These are phyloP conservation scores for Diaporthe batatas DNA, from an alignment of 2,329 filamentous ascomycete genomes.

Conservation along the genomic window DNA sequence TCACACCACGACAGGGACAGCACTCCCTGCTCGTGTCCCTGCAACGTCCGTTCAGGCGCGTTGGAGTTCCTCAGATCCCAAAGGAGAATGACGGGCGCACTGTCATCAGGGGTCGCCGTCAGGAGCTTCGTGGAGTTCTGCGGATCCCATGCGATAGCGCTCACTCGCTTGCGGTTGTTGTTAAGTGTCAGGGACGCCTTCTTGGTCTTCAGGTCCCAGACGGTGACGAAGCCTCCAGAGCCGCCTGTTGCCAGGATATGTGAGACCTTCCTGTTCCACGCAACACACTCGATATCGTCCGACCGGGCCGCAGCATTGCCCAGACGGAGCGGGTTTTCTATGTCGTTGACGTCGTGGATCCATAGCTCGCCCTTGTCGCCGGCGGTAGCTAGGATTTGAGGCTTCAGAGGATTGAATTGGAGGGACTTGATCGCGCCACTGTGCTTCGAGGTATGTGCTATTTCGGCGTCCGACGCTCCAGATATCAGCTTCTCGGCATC, in stretches of 20 bases:
- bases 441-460: constrained; percentile 91
- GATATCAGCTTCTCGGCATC: constrained; percentile 79
- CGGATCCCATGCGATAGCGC: constrained; percentile 96
- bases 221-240: constrained; percentile 93
- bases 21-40: constrained; percentile 94
- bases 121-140: constrained; percentile 94
- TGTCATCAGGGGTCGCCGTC: constrained; percentile 91
- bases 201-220: constrained; percentile 98
- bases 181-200: constrained; percentile 97
- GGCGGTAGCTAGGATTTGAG: constrained; percentile 91
- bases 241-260: constrained; percentile 97
- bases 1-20: constrained; percentile 95
- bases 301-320: constrained; percentile 89
- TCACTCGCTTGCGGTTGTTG: constrained; percentile 94
- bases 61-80: constrained; percentile 98
- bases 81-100: constrained; percentile 86
- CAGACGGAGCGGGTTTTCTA: constrained; percentile 87
- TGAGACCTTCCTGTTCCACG: constrained; percentile 98
- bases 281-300: constrained; percentile 95
- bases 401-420: constrained; percentile 94
- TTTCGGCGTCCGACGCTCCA: constrained; percentile 77
- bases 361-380: constrained; percentile 96
- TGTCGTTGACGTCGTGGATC: constrained; percentile 93
- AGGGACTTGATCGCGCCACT: constrained; percentile 92
- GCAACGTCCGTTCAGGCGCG: constrained; percentile 87